These are phyloP conservation scores for Colletotrichum scovillei DNA, from an alignment of 2,329 filamentous ascomycete genomes.

Conservation along the genomic window DNA sequence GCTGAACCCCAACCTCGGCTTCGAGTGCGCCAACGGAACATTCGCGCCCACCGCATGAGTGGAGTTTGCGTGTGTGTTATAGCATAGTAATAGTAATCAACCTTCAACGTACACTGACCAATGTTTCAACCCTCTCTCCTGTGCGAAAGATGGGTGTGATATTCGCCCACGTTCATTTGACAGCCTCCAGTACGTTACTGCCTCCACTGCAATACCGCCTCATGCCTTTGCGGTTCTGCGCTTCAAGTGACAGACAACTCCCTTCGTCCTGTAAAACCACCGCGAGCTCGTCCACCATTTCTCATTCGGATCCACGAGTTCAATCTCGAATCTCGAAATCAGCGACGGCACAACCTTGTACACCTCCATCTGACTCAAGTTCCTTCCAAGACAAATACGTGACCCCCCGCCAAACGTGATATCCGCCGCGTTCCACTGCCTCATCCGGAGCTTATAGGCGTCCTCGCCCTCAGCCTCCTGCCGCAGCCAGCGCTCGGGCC, in stretches of 20 bases:
- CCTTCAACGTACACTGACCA: too few relatives aligned
- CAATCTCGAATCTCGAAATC: slow-evolving; percentile 53
- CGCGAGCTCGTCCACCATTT: slow-evolving; percentile 37
- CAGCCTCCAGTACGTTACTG: not conserved
- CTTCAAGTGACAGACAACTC: slow-evolving; percentile 38
- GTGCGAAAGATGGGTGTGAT: too few relatives aligned
- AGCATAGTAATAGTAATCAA: not conserved
- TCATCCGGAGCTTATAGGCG: slow-evolving; percentile 46
- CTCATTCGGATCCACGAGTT: slow-evolving; percentile 42
- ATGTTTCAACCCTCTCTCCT: not conserved
- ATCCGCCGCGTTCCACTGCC: slow-evolving; percentile 50
- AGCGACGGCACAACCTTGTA: slow-evolving; percentile 55
- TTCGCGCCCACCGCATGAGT: not conserved
- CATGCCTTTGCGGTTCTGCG: not conserved
- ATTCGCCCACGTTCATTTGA: too few relatives aligned
- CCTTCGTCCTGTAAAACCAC: slow-evolving; percentile 38
- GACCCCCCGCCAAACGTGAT: slow-evolving; percentile 53
- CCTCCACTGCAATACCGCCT: not conserved
- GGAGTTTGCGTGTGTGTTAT: not conserved
- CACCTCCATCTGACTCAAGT: slow-evolving; percentile 47
- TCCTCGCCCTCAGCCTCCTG: slow-evolving; percentile 44
- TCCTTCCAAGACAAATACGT: slow-evolving; percentile 52
- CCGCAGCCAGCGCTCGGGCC: slow-evolving; percentile 60
- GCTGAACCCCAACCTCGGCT: slow-evolving; percentile 48
- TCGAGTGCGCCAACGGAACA: slow-evolving; percentile 48